phyloP scores from a whole-genome alignment of 257 asterid species.

The Primulina tabacum region DNA sequence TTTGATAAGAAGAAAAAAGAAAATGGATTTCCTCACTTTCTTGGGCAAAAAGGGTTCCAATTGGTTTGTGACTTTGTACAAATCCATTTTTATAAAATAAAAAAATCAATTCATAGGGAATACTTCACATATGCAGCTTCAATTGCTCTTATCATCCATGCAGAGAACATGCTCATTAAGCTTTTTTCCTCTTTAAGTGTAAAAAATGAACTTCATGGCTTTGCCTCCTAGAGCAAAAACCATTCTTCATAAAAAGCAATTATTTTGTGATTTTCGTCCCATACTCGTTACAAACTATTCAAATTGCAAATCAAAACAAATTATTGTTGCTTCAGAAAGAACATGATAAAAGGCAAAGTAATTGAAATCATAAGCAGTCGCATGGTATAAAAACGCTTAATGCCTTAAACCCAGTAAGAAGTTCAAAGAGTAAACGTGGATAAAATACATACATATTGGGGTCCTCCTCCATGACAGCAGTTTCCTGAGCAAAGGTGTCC shows the following conservation, averaged over 20 bases:
- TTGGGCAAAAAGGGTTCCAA: background rate
- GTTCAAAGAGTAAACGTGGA: background rate
- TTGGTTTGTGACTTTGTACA: background rate
- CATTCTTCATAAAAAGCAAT: background rate
- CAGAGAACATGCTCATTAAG: background rate
- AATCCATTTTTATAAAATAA: background rate
- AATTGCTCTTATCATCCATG: background rate
- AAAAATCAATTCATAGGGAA: background rate
- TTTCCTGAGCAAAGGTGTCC: constrained; percentile 98
- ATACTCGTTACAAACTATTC: background rate
- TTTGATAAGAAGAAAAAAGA: background rate
- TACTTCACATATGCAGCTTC: background rate
- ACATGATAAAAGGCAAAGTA: background rate
- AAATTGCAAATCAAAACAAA: background rate
- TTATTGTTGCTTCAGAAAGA: background rate
- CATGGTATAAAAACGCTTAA: background rate
- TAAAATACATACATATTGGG: constrained; percentile 67
- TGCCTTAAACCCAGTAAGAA: too few species aligned
- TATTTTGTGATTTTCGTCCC: too few species aligned
- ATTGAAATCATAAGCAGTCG: constrained; percentile 8
- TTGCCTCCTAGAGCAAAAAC: background rate
- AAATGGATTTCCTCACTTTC: background rate
- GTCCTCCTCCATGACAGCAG: constrained; percentile 97
- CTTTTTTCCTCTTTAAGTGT: background rate
- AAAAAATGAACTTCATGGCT: too few species aligned